Conservation (phyloP, 371 early-diverging fungal species). For the Actinomucor elegans region DNA sequence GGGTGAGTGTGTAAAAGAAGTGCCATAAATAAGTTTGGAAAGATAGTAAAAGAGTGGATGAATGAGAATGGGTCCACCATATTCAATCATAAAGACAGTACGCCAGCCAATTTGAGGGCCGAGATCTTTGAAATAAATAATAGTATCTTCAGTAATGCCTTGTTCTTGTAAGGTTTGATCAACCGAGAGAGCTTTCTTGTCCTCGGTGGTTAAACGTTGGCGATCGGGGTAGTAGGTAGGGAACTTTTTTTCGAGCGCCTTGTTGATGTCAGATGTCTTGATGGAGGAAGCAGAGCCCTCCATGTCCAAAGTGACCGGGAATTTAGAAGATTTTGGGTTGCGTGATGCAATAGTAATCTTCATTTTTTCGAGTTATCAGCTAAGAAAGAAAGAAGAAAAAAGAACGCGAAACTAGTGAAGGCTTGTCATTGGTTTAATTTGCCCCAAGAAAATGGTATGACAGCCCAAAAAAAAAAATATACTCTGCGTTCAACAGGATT, state of each 20-base stretch:
- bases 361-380: too few species aligned
- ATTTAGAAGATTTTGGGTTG: constrained; percentile 43
- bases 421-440: too few species aligned
- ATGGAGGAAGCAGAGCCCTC: constrained; percentile 35
- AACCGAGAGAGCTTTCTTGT: constrained; percentile 51
- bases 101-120: constrained; percentile 96
- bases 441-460: too few species aligned
- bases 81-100: constrained; percentile 93
- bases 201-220: constrained; percentile 74
- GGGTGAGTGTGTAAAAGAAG: constrained; percentile 59
- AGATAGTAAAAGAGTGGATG: constrained; percentile 86
- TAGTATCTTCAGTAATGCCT: constrained; percentile 61
- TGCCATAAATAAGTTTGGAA: constrained; percentile 65
- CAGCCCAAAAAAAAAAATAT: too few species aligned
- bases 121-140: constrained; percentile 84
- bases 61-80: constrained; percentile 87
- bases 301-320: constrained; percentile 67
- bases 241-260: constrained; percentile 56
- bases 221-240: constrained; percentile 71
- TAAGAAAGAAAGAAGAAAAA: constrained; percentile 2
- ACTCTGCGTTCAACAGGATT: too few species aligned
- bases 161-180: constrained; percentile 61
- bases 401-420: constrained; percentile 3
- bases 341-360: constrained; percentile 48
- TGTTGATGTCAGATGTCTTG: constrained; percentile 21